Evolutionary conservation across 2,329 filamentous ascomycete genomes (phyloP), one percentile per base, ranked within the genome.

Genomic region (Aspergillus sclerotialis): DNA sequence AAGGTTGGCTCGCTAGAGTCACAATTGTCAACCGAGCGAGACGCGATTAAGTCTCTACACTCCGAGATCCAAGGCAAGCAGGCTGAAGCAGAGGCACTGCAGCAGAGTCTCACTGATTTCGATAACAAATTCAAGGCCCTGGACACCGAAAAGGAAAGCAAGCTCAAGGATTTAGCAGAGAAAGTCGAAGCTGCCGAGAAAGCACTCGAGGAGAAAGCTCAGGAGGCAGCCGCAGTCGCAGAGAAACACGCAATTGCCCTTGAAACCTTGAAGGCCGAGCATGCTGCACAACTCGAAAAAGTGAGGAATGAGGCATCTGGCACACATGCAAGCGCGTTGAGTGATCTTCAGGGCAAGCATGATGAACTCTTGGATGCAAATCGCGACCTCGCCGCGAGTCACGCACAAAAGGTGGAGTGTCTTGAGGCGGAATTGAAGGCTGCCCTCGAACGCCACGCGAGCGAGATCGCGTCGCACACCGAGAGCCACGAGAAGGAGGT

Each of bases 41-140:
- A 47, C 26, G 46, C 61, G 42, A 55, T 63, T 38, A 50, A 60
- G 37, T 44, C 55, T 19, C 45, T 62, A 15, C 48, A 64, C 33
- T 47, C 48, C 24, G 48, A 57, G 28, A 48, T 65, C 17, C 52
- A 58, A 16, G 46, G 39, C 38, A 63, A 63, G 36, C 51, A 62
- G 13, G 45, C 54, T 15, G 54, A 64, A 38, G 58, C 59, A 1
- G 55, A 59, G 28, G 49, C 50, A 7, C 47, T 68, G 7, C 57
- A 64, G 33, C 55, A 58, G 29, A 61, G 50, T 12, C 43, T 67
- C 28, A 44, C 54, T 31, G 46, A 56, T 5, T 48, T 63, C 6
- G 60, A 65, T 36, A 46, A 48, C n/a, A 53, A 63, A 41, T 44
- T 46, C 11, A 57, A 62, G 40, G 46, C 50, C n/a, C 64, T 59